A percentile compares a stretch with the other conserved stretches of the same genome.
phyloP scores from a whole-genome alignment of 768 basidiomycete genomes.

The Mycena haematopus region DNA sequence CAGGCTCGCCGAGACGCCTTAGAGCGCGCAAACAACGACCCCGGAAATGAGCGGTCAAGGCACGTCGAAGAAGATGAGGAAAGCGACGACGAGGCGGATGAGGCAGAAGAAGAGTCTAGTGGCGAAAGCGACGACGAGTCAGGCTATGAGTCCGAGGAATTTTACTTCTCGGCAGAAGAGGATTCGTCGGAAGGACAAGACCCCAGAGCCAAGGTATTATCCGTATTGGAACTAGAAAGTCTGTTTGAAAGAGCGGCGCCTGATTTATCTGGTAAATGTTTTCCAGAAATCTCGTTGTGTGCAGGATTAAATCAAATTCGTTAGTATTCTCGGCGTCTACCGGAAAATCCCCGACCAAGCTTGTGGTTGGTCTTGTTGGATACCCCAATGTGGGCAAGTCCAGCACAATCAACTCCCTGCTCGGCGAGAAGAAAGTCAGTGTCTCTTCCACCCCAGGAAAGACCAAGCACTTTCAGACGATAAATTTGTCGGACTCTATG shows the following conservation, averaged over 20 bases:
- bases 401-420: constrained; percentile 93
- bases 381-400: constrained; percentile 99
- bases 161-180: constrained; percentile 60
- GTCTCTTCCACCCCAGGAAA: constrained; percentile 98
- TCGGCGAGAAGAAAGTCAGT: constrained; percentile 97
- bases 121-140: constrained; percentile 40
- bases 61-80: constrained; percentile 12
- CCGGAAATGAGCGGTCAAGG: constrained; percentile 4
- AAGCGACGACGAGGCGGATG: constrained; percentile 33
- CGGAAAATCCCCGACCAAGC: constrained; percentile 64
- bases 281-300: not conserved
- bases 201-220: constrained; percentile 76
- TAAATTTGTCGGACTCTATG: constrained; percentile 87
- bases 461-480: constrained; percentile 99
- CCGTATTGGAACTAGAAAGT: constrained; percentile 87
- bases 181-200: constrained; percentile 60
- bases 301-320: constrained; percentile 1
- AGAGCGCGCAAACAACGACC: constrained; percentile 23
- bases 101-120: constrained; percentile 35
- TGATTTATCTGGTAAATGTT: constrained; percentile 61
- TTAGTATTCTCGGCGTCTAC: constrained; percentile 57
- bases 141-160: constrained; percentile 42
- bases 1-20: constrained; percentile 65
- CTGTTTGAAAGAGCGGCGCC: constrained; percentile 79
- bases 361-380: constrained; percentile 90